phyloP scores from a whole-genome alignment of 129 eudicot genomes.

The Chrysanthemum seticuspe region DNA sequence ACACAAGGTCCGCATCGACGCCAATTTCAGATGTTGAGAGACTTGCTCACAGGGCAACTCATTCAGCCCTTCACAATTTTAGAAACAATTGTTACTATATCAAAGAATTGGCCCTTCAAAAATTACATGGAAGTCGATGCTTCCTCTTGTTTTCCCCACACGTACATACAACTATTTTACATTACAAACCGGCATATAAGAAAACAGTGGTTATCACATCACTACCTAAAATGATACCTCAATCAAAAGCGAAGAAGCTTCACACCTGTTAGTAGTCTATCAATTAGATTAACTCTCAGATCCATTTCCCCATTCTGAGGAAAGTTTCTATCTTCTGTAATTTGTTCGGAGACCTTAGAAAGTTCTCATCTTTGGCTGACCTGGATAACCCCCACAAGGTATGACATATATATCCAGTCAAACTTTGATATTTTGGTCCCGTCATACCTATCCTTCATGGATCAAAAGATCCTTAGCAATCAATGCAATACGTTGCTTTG shows the following conservation, averaged over 20 bases:
- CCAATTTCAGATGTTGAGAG: not conserved
- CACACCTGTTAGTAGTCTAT: constrained; percentile 50
- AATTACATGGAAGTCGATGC: constrained; percentile 22
- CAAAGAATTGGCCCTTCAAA: constrained; percentile 34
- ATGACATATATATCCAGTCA: constrained; percentile 7
- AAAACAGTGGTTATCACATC: constrained; percentile 14
- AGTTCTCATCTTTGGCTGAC: constrained; percentile 17
- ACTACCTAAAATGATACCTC: constrained; percentile 16
- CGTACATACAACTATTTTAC: constrained; percentile 41
- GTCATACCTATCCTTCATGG: constrained; percentile 59
- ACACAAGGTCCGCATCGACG: constrained; percentile 3
- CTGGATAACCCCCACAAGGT: constrained; percentile 15
- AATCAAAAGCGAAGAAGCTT: constrained; percentile 6
- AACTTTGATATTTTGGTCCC: constrained; percentile 4
- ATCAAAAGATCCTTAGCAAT: constrained; percentile 79
- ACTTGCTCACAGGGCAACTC: not conserved
- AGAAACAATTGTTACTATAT: constrained; percentile 13
- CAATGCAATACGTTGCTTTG: constrained; percentile 83
- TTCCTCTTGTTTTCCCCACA: constrained; percentile 12
- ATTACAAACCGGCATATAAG: constrained; percentile 30
- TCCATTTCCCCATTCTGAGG: constrained; percentile 22
- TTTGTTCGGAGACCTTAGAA: constrained; percentile 11
- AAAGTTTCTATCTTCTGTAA: constrained; percentile 21
- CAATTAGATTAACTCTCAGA: constrained; percentile 50
- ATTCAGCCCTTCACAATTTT: not conserved